Percentiles rank a stretch among this genome's conserved stretches.
Conservation (phyloP, 352 stramenopile genomes). For the Globisporangium cederbergense region DNA sequence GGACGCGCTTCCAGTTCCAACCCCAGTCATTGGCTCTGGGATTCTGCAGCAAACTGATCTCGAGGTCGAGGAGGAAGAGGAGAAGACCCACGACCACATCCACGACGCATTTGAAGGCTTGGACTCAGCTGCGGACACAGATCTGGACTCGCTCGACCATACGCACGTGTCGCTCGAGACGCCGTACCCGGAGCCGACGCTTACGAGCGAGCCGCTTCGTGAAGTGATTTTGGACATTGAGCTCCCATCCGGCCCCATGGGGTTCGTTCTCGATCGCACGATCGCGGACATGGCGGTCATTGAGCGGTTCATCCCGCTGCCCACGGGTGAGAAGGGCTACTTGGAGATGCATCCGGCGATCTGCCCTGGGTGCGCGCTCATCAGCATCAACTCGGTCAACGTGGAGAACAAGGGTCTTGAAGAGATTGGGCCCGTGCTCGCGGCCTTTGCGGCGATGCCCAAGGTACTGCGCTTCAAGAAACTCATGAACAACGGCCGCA, state of each 20-base stretch:
- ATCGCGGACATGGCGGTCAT: slow-evolving; percentile 79
- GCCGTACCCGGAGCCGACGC: slow-evolving; percentile 21
- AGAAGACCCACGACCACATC: slow-evolving; percentile 60
- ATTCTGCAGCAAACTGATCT: background rate
- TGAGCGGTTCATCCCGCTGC: slow-evolving; percentile 69
- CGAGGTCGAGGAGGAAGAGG: slow-evolving; percentile 12
- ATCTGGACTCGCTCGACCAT: slow-evolving; percentile 33
- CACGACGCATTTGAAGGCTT: slow-evolving; percentile 81
- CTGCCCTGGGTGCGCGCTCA: slow-evolving; percentile 66
- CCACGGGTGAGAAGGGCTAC: slow-evolving; percentile 63
- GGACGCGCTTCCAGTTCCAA: slow-evolving; percentile 53
- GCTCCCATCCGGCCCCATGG: slow-evolving; percentile 75
- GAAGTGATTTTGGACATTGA: slow-evolving; percentile 85
- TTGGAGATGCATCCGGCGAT: slow-evolving; percentile 81
- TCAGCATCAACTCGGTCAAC: slow-evolving; percentile 75
- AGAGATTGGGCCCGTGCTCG: slow-evolving; percentile 71
- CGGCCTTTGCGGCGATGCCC: slow-evolving; percentile 39
- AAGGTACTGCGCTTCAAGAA: slow-evolving; percentile 87
- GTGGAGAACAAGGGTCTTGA: slow-evolving; percentile 69
- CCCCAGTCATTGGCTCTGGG: slow-evolving; percentile 15
- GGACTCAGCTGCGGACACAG: slow-evolving; percentile 37
- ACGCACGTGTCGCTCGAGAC: slow-evolving; percentile 27
- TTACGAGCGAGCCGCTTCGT: slow-evolving; percentile 45
- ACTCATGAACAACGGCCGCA: slow-evolving; percentile 68
- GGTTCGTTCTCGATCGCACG: slow-evolving; percentile 75